phyloP scores from a whole-genome alignment of 129 eudicot species.

The Rutidosis leptorrhynchoides region DNA sequence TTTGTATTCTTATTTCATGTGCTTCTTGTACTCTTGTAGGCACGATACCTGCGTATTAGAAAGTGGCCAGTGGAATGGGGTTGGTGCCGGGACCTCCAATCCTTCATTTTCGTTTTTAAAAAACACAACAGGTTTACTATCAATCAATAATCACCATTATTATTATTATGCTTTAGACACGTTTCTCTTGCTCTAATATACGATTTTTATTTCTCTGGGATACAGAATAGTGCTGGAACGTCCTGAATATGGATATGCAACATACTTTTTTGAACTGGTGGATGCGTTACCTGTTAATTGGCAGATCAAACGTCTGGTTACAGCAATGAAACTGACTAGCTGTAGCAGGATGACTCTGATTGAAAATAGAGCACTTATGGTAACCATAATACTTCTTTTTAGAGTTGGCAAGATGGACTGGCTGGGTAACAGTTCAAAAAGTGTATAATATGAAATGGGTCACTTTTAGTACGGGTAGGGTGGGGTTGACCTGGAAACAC shows the following conservation, averaged over 20 bases:
- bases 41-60: conserved; percentile 58
- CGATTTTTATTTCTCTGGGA: not conserved
- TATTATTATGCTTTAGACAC: conserved; percentile 3
- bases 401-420: not conserved
- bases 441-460: not conserved
- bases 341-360: conserved; percentile 69
- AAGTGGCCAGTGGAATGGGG: conserved; percentile 99
- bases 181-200: not conserved
- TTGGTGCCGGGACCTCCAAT: conserved; percentile 97
- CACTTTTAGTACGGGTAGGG: not conserved
- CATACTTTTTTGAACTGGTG: conserved; percentile 80
- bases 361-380: conserved; percentile 75
- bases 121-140: conserved; percentile 76
- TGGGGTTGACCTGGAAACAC: conserved; percentile 1
- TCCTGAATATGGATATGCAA: conserved; percentile 98
- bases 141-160: not conserved
- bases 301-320: conserved; percentile 88
- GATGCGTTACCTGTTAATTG: conserved; percentile 56
- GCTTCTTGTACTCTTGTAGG: conserved; percentile 42
- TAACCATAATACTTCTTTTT: conserved; percentile 18
- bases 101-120: conserved; percentile 84
- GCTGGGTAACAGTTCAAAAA: not conserved
- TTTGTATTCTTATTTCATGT: not conserved
- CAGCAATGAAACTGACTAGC: conserved; percentile 84
- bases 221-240: conserved; percentile 95